phyloP scores from a whole-genome alignment of 225 moss, liverwort and hornwort genomes.

The Bryum argenteum region DNA sequence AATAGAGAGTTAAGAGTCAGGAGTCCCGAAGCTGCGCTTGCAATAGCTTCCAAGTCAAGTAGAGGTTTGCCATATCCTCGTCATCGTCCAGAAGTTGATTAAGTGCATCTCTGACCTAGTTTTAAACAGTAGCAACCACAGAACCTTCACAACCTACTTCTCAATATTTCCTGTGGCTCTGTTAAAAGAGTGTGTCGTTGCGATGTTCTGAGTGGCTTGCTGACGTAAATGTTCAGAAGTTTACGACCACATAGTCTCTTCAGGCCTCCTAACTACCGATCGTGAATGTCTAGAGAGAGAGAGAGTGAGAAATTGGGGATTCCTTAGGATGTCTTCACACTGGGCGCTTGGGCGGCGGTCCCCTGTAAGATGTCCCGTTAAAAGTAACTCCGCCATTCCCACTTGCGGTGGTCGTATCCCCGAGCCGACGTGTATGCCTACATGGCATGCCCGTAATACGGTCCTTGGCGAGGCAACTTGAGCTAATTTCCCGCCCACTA shows the following conservation, averaged over 20 bases:
- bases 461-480: too few species aligned
- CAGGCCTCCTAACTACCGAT: neutral
- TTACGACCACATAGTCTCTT: conserved; percentile 8
- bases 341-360: too few species aligned
- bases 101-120: conserved; percentile 87
- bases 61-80: conserved; percentile 92
- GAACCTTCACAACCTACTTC: conserved; percentile 20
- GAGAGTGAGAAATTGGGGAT: conserved; percentile 4
- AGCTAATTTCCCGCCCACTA: too few species aligned
- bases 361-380: too few species aligned
- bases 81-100: conserved; percentile 97
- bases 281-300: too few species aligned
- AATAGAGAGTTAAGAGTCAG: conserved; percentile 53
- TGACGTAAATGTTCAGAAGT: conserved; percentile 5
- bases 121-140: conserved; percentile 32
- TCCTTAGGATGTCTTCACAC: too few species aligned
- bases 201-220: conserved; percentile 10
- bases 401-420: too few species aligned
- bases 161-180: conserved; percentile 9
- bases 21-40: conserved; percentile 70
- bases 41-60: conserved; percentile 81
- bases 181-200: conserved; percentile 6
- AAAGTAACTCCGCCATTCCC: too few species aligned
- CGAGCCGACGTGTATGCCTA: too few species aligned
- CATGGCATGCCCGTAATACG: too few species aligned